Evolutionary conservation across 2,329 filamentous ascomycete species (phyloP).

Genomic region (Sporothrix schenckii): DNA sequence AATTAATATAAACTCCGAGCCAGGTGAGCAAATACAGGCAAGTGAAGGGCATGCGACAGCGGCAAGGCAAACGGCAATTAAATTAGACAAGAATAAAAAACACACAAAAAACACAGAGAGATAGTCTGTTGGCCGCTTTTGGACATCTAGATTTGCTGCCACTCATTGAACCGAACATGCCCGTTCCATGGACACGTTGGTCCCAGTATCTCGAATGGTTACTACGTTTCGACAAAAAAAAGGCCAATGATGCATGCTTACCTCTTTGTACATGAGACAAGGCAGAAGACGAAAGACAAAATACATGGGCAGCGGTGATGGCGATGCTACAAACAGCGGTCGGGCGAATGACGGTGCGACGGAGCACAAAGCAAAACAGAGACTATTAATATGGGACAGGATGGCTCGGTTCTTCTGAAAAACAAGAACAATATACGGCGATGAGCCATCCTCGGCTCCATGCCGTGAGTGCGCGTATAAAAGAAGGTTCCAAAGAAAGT

Average conservation of each 20-base stretch:
- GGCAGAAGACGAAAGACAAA: not conserved
- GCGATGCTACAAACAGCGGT: not conserved
- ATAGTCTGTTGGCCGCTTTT: not conserved
- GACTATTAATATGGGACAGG: not conserved
- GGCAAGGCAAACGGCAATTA: constrained; percentile 13
- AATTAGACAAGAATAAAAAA: not conserved
- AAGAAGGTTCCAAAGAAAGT: not conserved
- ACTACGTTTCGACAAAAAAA: too few species aligned
- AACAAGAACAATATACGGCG: not conserved
- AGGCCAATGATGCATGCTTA: too few species aligned
- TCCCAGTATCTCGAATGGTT: too few species aligned
- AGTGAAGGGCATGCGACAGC: not conserved
- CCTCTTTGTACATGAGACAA: not conserved
- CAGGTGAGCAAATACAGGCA: constrained; percentile 7
- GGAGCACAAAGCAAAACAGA: not conserved
- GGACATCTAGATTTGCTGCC: too few species aligned
- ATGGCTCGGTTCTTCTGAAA: constrained; percentile 12
- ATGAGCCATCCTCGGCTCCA: not conserved
- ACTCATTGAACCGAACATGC: constrained; percentile 2
- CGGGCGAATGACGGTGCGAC: not conserved
- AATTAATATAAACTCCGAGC: not conserved
- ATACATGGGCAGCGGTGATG: not conserved
- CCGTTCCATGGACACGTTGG: constrained; percentile 11
- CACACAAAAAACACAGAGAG: too few species aligned
- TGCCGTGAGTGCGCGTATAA: not conserved